Conservation (phyloP, 331 rosid genomes). For the Stylosanthes scabra region DNA sequence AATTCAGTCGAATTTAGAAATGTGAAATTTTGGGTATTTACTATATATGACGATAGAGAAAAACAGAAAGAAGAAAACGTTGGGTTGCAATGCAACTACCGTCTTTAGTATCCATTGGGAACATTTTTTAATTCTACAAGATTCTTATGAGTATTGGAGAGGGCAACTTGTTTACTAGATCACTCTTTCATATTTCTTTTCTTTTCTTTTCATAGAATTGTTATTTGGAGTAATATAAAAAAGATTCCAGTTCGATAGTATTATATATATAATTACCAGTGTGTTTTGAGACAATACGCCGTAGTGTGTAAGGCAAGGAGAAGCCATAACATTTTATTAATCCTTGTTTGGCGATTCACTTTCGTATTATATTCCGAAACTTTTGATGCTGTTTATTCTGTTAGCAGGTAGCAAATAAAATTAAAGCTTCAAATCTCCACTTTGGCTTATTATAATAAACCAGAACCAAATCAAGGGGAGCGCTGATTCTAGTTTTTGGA, state of each 20-base stretch:
- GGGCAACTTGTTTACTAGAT: not conserved
- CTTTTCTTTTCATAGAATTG: not conserved
- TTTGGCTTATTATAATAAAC: not conserved
- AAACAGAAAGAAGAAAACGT: not conserved
- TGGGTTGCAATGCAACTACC: not conserved
- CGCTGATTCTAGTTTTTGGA: no score
- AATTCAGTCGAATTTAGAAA: no score
- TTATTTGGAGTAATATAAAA: not conserved
- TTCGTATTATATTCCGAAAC: not conserved
- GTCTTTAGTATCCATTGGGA: not conserved
- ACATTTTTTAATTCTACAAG: not conserved
- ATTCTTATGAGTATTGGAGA: conserved; percentile 14
- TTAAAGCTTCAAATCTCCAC: not conserved
- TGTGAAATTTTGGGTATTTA: not conserved
- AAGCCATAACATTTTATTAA: not conserved
- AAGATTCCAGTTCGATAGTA: not conserved
- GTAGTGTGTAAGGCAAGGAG: conserved; percentile 29
- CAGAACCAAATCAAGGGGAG: no score
- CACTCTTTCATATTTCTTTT: no score
- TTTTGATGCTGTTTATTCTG: not conserved
- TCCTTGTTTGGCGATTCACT: not conserved
- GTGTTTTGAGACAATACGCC: conserved; percentile 14
- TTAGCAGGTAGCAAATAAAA: not conserved
- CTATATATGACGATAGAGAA: not conserved
- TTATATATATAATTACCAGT: not conserved